A percentile compares a stretch with the other conserved stretches of the same genome.
Evolutionary conservation across 1,139 yeast genomes (phyloP).

Genomic region (Candida anutae): DNA sequence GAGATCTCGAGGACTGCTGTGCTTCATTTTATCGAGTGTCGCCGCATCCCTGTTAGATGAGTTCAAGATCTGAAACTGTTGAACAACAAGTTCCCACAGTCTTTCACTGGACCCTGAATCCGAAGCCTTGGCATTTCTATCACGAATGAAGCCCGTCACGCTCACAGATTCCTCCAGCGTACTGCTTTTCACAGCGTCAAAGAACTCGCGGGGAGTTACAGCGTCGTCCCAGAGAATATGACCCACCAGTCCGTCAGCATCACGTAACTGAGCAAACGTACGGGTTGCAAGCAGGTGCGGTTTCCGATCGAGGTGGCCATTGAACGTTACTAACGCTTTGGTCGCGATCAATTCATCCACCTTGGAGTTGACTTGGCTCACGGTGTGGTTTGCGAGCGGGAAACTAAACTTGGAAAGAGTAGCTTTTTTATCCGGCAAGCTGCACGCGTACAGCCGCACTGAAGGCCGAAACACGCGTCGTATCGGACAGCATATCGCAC

Average conservation of each 20-base stretch:
- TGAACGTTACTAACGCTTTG: conserved; percentile 26
- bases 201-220: conserved; percentile 24
- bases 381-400: conserved; percentile 29
- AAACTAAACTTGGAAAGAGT: conserved; percentile 30
- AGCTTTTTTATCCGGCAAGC: conserved; percentile 12
- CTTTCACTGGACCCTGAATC: conserved; percentile 5
- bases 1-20: conserved; percentile 40
- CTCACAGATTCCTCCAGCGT: conserved; percentile 72
- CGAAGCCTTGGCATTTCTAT: conserved; percentile 10
- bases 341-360: conserved; percentile 8
- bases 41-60: conserved; percentile 62
- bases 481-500: no score
- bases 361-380: conserved; percentile 12
- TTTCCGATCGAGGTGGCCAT: conserved; percentile 78
- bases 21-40: conserved; percentile 56
- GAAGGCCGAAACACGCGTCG: no score
- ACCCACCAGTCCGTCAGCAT: conserved; percentile 54
- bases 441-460: no score
- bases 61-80: conserved; percentile 51
- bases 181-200: conserved; percentile 39
- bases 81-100: conserved; percentile 53
- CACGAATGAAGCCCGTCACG: conserved; percentile 48
- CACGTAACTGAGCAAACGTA: conserved; percentile 71
- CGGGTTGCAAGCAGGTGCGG: conserved; percentile 44
- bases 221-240: conserved; percentile 54